Evolutionary conservation across 1,139 yeast genomes (phyloP).

Genomic region (Diutina siamensis): DNA sequence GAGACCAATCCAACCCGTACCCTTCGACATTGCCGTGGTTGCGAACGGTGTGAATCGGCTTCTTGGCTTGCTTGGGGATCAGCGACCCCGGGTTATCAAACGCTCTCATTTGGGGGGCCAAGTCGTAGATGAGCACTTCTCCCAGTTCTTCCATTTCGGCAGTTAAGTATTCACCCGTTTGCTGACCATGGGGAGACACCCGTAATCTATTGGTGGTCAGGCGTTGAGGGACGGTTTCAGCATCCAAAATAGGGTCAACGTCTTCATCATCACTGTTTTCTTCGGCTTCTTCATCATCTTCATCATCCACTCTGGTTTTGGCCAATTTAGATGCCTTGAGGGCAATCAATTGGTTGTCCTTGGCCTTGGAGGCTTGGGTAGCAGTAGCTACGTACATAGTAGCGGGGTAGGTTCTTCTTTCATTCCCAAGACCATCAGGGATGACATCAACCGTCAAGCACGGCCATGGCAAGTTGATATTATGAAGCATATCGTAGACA

Average conservation of each 20-base stretch:
- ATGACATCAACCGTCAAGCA: conserved; percentile 82
- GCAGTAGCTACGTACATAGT: conserved; percentile 81
- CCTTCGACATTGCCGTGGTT: conserved; percentile 96
- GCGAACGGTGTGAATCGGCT: conserved; percentile 76
- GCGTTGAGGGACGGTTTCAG: conserved; percentile 64
- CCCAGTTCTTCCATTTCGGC: conserved; percentile 90
- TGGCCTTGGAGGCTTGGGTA: conserved; percentile 80
- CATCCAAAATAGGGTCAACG: conserved; percentile 77
- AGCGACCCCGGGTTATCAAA: conserved; percentile 80
- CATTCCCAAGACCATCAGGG: conserved; percentile 79
- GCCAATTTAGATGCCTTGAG: conserved; percentile 74
- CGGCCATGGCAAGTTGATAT: conserved; percentile 94
- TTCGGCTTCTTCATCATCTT: conserved; percentile 55
- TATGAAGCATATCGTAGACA: conserved; percentile 93
- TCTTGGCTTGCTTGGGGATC: conserved; percentile 66
- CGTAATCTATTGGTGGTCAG: conserved; percentile 85
- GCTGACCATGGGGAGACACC: conserved; percentile 68
- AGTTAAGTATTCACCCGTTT: conserved; percentile 72
- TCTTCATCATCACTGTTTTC: conserved; percentile 50
- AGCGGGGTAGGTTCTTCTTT: conserved; percentile 86
- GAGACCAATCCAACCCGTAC: conserved; percentile 96
- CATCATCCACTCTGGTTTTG: conserved; percentile 77
- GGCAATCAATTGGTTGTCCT: conserved; percentile 79
- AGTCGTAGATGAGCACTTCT: conserved; percentile 75
- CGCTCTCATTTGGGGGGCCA: conserved; percentile 68